Evolutionary conservation across 768 basidiomycete species (phyloP), one percentile per base, ranked within the genome.

Genomic region (Clitopilus passeckerianus): DNA sequence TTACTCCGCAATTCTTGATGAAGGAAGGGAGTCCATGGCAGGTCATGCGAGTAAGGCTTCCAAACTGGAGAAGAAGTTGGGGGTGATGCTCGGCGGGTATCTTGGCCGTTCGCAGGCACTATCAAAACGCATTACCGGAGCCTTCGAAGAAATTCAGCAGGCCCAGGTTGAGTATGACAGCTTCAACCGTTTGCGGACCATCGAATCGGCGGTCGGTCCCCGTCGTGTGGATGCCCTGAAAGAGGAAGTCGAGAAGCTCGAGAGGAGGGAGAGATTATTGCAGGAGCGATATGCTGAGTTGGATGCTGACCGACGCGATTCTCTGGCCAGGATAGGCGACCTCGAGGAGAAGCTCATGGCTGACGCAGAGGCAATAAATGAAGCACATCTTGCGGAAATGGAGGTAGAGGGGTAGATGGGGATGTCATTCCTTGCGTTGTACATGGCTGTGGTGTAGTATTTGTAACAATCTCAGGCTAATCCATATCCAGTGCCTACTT

Each of bases 1-100:
- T 0, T 87, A 90, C 66, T 68, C 76, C 0, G 70, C 79, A 6
- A 73, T 90, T 35, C 77, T 96, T 58, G 78, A 83, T 6, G 78
- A 85, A 55, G 78, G 79, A 57, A 84, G 87, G 24, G 87, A 87
- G 15, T 71, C 75, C 54, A 93, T 99, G 87, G 74, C 85, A 34
- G 86, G 84, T 68, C 91, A 95, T 67, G 90, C 91, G 0, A 82
- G 79, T 57, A 93, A 90, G 69, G 89, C 91, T 0, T 72, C 82
- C 20, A 98, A 97, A 77, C 69, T 80, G 5, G 96, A 98, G 79
- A 97, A 95, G 83, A 96, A 94, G 71, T 83, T 98, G 9, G 82
- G 79, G 8, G 85, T 94, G 59, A 83, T 84, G 14, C 83, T 98
- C 2, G 95, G 95, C n/a, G 97, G 97, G 8, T 98, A 98, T 71